Base-by-base conservation (phyloP, 768 basidiomycete genomes). In the Symmetrospora coprosmae region DNA sequence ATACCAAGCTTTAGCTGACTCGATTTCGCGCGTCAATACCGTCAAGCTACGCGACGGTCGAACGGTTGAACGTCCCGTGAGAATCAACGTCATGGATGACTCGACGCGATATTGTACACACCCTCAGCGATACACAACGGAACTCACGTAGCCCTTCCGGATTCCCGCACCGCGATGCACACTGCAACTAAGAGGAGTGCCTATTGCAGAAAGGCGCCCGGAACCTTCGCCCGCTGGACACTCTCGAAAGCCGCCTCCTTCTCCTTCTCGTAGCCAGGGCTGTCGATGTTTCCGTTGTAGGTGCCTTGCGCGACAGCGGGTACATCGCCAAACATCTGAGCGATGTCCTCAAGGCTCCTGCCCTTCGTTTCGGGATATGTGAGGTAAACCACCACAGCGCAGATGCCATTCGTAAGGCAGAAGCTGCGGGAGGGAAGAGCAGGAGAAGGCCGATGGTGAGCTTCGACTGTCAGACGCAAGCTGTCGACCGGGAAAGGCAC, bases 281-380 rank as follows among this genome's bases (percentile, higher is more conserved):
- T 27, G n/a, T 31, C 8, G 3, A 31, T 28, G 45, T 30, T 23
- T 8, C 38, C 16, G 37, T 27, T 41, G 16, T 55, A 5, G 6
- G 40, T 17, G 16, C 25, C 52, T 11, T 31, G 19, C 38, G 37
- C 52, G 52, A 55, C 52, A 13, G 11, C 11, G 17, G 37, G 37
- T 17, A 55, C 56, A 28, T 59, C 56, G 5, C 56, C 56, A 31
- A 59, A 59, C 23, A 59, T 59, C 9, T 50, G 4, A 27, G 49
- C 47, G 41, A 59, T 59, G 16, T 59, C 56, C 38, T 59, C 56
- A 14, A 59, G 50, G 7, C 19, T 23, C 14, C 47, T 33, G 14
- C 56, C 56, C 37, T 59, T 59, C 2, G 56, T 59, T 31, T 59
- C 56, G 4, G 56, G 56, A 21, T 50, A 59, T 9, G 30, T 16